Evolutionary conservation across 164 flowering plant species (phyloP).

Genomic region (Tetracentron sinense): DNA sequence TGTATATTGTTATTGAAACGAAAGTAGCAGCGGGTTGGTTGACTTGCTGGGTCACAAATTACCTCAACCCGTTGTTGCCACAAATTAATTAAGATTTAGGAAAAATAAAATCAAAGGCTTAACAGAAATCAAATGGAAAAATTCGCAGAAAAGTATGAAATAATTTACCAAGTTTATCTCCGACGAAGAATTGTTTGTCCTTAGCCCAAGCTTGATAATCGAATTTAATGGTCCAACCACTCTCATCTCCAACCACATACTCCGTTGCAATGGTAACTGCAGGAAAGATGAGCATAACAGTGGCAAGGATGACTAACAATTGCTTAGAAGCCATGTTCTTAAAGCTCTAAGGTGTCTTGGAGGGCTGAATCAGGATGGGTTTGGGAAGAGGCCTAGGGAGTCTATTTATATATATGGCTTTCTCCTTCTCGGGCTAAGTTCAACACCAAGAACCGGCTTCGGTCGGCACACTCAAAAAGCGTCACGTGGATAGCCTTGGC

Average conservation of each 20-base stretch:
- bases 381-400: too few species aligned
- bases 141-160: background rate
- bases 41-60: too few species aligned
- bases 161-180: constrained; percentile 30
- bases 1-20: too few species aligned
- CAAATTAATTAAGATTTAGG: background rate
- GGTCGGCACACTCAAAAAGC: too few species aligned
- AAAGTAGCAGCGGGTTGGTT: too few species aligned
- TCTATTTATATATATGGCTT: too few species aligned
- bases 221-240: constrained; percentile 28
- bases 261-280: constrained; percentile 15
- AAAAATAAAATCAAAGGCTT: background rate
- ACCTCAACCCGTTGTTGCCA: background rate
- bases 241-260: constrained; percentile 27
- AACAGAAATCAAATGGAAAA: background rate
- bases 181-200: constrained; percentile 31
- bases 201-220: constrained; percentile 35
- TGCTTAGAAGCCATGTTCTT: constrained; percentile 18
- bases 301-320: background rate
- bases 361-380: background rate
- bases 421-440: too few species aligned
- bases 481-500: too few species aligned
- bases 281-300: constrained; percentile 1
- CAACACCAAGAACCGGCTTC: too few species aligned
- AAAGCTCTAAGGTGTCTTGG: background rate